Base-by-base conservation (phyloP, 1,284 basidiomycete genomes). In the Rhizoctonia solani region DNA sequence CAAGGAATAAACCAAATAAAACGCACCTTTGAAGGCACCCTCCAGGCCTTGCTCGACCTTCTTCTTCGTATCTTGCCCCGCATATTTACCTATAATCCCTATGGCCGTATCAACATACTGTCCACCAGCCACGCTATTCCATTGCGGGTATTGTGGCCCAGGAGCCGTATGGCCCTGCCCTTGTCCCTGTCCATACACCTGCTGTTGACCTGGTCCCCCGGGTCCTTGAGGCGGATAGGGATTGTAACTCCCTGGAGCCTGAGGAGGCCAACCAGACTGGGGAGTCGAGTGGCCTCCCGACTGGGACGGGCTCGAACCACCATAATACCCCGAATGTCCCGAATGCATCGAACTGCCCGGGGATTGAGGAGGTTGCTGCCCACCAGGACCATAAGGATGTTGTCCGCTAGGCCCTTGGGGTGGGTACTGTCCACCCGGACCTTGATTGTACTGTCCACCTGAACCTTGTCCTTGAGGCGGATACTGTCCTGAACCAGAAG, bases 51-150 rank as follows among this genome's bases (percentile, higher is more conserved):
- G 30, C 37, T 63, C 58, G 13, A 63, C 23, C 23, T 63, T 50
- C 47, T 63, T 63, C 34, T 63, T 63, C 46, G 21, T 63, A 16
- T 63, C 58, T 32, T 63, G 47, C 27, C 58, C 58, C 23, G 58
- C 58, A 27, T 39, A 52, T 27, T 52, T 50, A 2, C 58, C 58
- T 25, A 63, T 32, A 8, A 32, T n/a, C 5, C 58, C 58, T 4
- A 63, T 29, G 25, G 58, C 58, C 19, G 14, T 14, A 42, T 63
- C 34, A 23, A 63, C 21, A 29, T 50, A 63, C 58, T 63, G 58
- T 29, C n/a, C 25, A 41, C 58, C 58, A 14, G 58, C 47, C 4
- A 63, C 39, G 46, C 47, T 32, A 30, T 21, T 8, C 47, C 58
- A 34, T 42, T 21, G 32, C 14, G 34, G 54, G 16, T 19, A 25